These are phyloP conservation scores for Trifolium fragiferum DNA, from an alignment of 306 rosid species.

Conservation along the genomic window DNA sequence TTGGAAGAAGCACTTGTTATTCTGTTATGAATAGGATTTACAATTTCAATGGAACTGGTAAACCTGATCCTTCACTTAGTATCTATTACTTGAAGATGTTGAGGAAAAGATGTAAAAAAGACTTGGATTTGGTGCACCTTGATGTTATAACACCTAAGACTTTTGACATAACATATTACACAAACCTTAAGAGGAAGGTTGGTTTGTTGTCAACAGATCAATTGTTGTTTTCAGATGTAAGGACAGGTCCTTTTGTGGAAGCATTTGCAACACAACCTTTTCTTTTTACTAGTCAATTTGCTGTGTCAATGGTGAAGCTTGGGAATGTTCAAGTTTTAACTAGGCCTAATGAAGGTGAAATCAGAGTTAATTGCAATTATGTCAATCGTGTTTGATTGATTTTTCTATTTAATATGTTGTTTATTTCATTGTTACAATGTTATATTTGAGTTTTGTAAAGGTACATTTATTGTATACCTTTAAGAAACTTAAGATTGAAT, in stretches of 20 bases:
- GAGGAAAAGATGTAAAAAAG: constrained; percentile 56
- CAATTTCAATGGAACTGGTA: constrained; percentile 57
- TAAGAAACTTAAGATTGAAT: neutral
- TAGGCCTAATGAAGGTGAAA: constrained; percentile 72
- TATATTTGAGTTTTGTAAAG: neutral
- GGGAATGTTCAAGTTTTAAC: constrained; percentile 88
- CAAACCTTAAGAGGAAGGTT: constrained; percentile 67
- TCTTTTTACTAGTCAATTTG: constrained; percentile 73
- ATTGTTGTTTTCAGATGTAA: constrained; percentile 59
- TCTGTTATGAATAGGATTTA: constrained; percentile 61
- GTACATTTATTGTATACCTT: constrained; percentile 5
- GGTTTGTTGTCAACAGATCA: constrained; percentile 84
- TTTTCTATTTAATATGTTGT: neutral
- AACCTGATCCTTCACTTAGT: constrained; percentile 72
- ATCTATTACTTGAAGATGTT: constrained; percentile 55
- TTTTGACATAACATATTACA: constrained; percentile 69
- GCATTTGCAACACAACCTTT: constrained; percentile 68
- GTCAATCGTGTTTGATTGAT: constrained; percentile 43
- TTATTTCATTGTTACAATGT: constrained; percentile 2
- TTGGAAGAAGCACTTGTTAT: constrained; percentile 72
- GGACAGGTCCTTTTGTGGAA: constrained; percentile 72
- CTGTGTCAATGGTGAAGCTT: constrained; percentile 81
- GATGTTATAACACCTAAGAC: constrained; percentile 74
- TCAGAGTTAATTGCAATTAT: constrained; percentile 73
- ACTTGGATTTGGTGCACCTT: constrained; percentile 56